Evolutionary conservation across 305 asterid species (phyloP).

Genomic region (Coffea humblotiana): DNA sequence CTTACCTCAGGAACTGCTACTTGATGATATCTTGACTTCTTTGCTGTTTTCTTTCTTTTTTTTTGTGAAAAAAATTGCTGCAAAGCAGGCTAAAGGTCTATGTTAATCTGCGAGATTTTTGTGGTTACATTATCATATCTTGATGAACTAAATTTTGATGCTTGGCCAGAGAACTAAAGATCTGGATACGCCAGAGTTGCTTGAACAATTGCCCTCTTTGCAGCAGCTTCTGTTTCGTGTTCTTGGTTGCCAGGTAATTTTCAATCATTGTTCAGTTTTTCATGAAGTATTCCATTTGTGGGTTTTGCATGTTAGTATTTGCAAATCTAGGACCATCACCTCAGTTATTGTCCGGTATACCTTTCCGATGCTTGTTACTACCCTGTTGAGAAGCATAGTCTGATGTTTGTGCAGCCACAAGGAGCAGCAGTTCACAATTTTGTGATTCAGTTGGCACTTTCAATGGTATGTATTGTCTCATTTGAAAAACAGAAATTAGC

Average conservation of each 20-base stretch:
- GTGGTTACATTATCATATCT: constrained; percentile 8
- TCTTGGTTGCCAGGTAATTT: constrained; percentile 82
- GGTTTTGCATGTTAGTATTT: not conserved
- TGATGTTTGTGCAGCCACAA: constrained; percentile 79
- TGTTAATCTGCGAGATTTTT: not conserved
- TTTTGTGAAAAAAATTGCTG: not conserved
- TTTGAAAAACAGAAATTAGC: not conserved
- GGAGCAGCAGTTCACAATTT: constrained; percentile 88
- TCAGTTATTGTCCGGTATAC: not conserved
- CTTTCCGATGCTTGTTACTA: not conserved
- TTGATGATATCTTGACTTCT: not conserved
- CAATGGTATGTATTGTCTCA: constrained; percentile 56
- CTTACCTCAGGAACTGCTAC: not conserved
- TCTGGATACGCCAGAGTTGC: constrained; percentile 74
- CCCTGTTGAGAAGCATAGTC: constrained; percentile 21
- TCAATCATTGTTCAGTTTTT: constrained; percentile 20
- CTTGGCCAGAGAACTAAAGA: constrained; percentile 83
- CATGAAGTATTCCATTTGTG: not conserved
- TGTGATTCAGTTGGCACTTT: constrained; percentile 87
- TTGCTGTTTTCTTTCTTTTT: too few relatives aligned
- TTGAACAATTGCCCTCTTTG: constrained; percentile 83
- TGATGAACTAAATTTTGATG: constrained; percentile 16
- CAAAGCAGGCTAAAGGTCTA: not conserved
- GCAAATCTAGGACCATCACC: not conserved
- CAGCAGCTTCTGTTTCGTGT: constrained; percentile 88